Base-by-base conservation (phyloP, 2,329 filamentous ascomycete genomes). In the Fusarium chlamydosporum region DNA sequence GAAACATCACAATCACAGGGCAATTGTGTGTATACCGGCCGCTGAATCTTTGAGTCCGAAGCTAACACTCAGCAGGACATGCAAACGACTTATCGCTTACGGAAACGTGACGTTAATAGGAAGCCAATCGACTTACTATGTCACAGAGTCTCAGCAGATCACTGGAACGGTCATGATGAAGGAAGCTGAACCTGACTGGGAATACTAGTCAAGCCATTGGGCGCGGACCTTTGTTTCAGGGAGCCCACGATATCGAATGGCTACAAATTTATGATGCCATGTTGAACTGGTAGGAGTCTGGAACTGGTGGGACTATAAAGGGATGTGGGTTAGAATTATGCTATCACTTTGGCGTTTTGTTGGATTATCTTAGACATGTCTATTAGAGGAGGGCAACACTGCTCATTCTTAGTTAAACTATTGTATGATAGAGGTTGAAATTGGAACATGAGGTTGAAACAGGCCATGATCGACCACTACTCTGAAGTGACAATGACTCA, bases 21-120 rank as follows among this genome's bases (percentile, higher is more conserved):
- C 80, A 79, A 59, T 63, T 84, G 83, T 84, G 64, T 4, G 71
- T 55, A 33, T 43, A 47, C 42, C 16, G 4, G 7, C 66, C 70
- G 76, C 15, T 20, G 6, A 5, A 9, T 2, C 6, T 3, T 23
- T 31, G 8, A 27, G 5, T 16, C 8, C 15, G 31, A 15, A 43
- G 20, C 67, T 73, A 29, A 72, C 62, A 15, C 10, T 3, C n/a
- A 7, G 20, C 50, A 78, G 75, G 55, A 82, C 78, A 65, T 85
- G 83, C 72, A 79, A 77, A 61, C 78, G 72, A 6, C 75, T 85
- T 47, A 77, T 81, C 9, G 79, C 83, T 7, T 84, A 84, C 59
- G 81, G 82, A 38, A 83, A 81, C 3, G 68, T 85, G 59, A 84
- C 82, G 0, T 78, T 84, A 29, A 80, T 85, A 37, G 83, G 83